A percentile compares a stretch with the other conserved stretches of the same genome.
phyloP scores from a whole-genome alignment of 441 rosid genomes.

The Croton setiger region DNA sequence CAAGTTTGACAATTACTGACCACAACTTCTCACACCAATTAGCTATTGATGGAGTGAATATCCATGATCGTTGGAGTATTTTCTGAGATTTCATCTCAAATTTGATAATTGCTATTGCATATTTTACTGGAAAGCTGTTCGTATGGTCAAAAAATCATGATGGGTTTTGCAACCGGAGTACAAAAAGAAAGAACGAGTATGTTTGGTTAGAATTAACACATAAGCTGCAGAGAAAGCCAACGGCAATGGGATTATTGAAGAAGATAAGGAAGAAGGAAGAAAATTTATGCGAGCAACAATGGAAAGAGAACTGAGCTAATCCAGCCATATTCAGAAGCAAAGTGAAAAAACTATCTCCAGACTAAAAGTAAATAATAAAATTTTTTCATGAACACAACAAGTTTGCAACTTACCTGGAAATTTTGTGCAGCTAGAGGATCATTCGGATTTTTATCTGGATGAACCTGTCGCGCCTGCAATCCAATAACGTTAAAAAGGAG shows the following conservation, averaged over 20 bases:
- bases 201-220: not conserved
- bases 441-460: slow-evolving; percentile 94
- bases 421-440: slow-evolving; percentile 95
- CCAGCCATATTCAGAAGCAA: not conserved
- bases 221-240: not conserved
- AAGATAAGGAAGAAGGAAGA: not conserved
- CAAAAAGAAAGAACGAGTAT: not conserved
- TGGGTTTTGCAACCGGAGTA: not conserved
- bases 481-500: slow-evolving; percentile 11
- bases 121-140: not conserved
- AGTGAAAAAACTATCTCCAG: too few relatives aligned
- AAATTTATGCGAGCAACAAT: not conserved
- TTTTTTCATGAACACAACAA: too few relatives aligned
- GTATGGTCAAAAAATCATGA: not conserved
- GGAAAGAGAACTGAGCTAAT: not conserved
- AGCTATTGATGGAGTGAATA: not conserved
- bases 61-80: not conserved
- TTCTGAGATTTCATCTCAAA: not conserved
- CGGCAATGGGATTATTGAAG: not conserved
- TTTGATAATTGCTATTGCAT: not conserved
- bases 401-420: slow-evolving; percentile 62
- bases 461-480: slow-evolving; percentile 91
- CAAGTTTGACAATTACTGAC: not conserved
- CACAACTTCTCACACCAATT: not conserved
- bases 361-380: not conserved